These are phyloP conservation scores for Neckera pumila DNA, from an alignment of 225 moss, liverwort and hornwort genomes.

Conservation along the genomic window DNA sequence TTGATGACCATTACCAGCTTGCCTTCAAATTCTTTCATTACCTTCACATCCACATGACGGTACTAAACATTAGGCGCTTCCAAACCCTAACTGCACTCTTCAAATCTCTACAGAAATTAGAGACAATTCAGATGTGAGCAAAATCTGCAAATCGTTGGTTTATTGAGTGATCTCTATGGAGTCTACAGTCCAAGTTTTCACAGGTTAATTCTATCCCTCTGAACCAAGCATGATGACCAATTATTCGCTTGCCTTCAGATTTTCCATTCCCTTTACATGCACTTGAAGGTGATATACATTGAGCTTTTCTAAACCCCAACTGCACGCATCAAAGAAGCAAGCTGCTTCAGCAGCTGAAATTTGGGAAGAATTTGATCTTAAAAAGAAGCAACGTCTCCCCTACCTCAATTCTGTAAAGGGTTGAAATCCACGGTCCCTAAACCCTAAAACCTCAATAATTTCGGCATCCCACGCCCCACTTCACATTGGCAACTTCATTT, in stretches of 20 bases:
- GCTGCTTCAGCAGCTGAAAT: slow-evolving; percentile 5
- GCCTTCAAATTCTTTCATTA: neutral
- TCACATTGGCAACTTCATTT: slow-evolving; percentile 20
- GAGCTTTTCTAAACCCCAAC: neutral
- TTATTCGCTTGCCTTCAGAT: slow-evolving; percentile 5
- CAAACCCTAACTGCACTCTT: neutral
- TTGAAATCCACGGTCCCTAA: neutral
- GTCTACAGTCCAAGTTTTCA: neutral
- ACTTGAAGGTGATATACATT: neutral
- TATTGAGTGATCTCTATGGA: slow-evolving; percentile 2
- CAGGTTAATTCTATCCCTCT: neutral
- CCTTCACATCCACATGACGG: neutral
- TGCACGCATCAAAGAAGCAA: neutral
- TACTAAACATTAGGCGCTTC: neutral
- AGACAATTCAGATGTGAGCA: neutral
- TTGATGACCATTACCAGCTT: neutral
- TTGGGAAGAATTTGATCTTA: neutral
- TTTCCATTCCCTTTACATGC: neutral
- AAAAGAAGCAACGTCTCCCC: neutral
- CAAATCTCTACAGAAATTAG: neutral
- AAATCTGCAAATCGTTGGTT: neutral
- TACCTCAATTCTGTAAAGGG: neutral
- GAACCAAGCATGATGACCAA: neutral
- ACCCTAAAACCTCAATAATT: slow-evolving; percentile 1
- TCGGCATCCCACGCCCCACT: neutral